Conservation (phyloP, 2,329 filamentous ascomycete genomes). For the Diaporthe humulicola region DNA sequence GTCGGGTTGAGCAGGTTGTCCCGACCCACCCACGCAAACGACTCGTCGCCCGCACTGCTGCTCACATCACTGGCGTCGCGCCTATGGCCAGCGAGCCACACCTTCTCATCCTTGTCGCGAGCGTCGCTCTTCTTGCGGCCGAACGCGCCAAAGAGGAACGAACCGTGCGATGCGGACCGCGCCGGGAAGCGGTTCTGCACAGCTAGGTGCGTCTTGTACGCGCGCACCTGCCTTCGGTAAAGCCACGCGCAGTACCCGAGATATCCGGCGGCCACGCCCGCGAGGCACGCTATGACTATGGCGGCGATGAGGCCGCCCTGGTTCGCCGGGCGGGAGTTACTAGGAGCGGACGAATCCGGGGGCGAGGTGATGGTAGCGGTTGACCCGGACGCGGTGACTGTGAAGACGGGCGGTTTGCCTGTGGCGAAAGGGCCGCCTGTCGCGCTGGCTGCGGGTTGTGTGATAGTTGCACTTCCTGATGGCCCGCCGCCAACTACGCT, state of each 20-base stretch:
- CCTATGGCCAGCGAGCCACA: constrained; percentile 36
- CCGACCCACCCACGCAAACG: constrained; percentile 43
- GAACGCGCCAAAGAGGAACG: constrained; percentile 47
- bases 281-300: constrained; percentile 73
- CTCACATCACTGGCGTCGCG: constrained; percentile 33
- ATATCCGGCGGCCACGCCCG: constrained; percentile 73
- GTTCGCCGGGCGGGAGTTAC: constrained; percentile 40
- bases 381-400: constrained; percentile 65
- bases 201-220: constrained; percentile 79
- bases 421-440: constrained; percentile 79
- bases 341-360: constrained; percentile 55
- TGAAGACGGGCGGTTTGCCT: constrained; percentile 78
- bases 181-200: constrained; percentile 67
- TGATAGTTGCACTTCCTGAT: constrained; percentile 69
- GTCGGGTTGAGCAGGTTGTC: constrained; percentile 43
- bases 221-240: constrained; percentile 77
- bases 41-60: constrained; percentile 41
- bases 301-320: constrained; percentile 59
- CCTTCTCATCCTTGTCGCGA: constrained; percentile 29
- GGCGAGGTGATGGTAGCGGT: constrained; percentile 58
- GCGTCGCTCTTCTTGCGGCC: constrained; percentile 43
- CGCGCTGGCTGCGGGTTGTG: constrained; percentile 71
- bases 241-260: constrained; percentile 80
- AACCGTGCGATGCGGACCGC: constrained; percentile 52
- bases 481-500: constrained; percentile 53